Evolutionary conservation across 2,329 filamentous ascomycete genomes (phyloP), one percentile per base, ranked within the genome.

Genomic region (Colletotrichum simmondsii): DNA sequence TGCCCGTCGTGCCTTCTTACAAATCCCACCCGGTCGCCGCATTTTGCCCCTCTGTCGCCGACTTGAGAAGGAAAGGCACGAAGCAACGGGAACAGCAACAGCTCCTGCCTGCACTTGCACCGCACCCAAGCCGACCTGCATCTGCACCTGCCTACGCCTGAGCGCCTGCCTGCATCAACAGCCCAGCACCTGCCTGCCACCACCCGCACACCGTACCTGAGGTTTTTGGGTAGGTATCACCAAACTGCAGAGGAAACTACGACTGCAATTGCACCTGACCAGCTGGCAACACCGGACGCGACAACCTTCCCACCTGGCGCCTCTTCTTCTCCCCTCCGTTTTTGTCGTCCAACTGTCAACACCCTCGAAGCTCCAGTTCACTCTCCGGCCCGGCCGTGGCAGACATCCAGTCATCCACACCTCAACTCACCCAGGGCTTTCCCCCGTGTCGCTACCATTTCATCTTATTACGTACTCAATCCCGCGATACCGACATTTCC

Each of bases 21-120:
- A 72, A 69, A 72, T 72, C 69, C 67, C 22, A 24, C 65, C 69
- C 37, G 52, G 65, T 53, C 65, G 69, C 69, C 65, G 65, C 58
- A 72, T 68, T 71, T 71, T 57, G 68, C 68, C 68, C 68, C 63
- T 71, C 56, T 64, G 63, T 22, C 56, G 46, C 56, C 56, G 56
- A 67, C 35, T 52, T 49, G 42, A 49, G 42, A 49, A 49, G 24
- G 12, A 32, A 57, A 57, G 54, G 52, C n/a, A 59, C 30, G 30
- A 49, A 37, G 52, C 53, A n/a, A 19, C 16, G 7, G 35, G 16
- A 54, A 32, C 22, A 14, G 28, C 6, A 37, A 14, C 28, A 26
- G 37, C 37, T 49, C 14, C 59, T 22, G 37, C 59, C 32, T 37
- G 4, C 24, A 30, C 58, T 16, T 24, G n/a, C 57, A 35, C 32